A percentile compares a stretch with the other conserved stretches of the same genome.
Conservation (phyloP, 2,329 filamentous ascomycete genomes). For the Fusarium sp. region DNA sequence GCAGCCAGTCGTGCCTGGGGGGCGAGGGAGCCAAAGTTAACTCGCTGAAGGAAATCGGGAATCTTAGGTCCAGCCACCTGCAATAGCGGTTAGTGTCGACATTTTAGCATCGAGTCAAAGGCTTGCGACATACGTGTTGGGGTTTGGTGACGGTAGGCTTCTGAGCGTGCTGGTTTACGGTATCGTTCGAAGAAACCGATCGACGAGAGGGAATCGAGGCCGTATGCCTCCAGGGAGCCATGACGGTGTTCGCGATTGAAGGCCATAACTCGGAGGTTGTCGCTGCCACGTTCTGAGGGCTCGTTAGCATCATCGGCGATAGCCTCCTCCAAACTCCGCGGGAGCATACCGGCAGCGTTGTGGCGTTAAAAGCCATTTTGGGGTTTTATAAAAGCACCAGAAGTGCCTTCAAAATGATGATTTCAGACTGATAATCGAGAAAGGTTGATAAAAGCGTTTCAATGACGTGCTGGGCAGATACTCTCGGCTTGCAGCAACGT, state of each 20-base stretch:
- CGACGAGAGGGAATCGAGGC: slow-evolving; percentile 20
- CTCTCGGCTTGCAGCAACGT: slow-evolving; percentile 21
- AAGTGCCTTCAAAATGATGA: slow-evolving; percentile 16
- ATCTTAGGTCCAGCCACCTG: slow-evolving; percentile 35
- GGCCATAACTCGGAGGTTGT: slow-evolving; percentile 59
- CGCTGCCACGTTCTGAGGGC: slow-evolving; percentile 54
- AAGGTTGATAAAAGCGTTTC: slow-evolving; percentile 28
- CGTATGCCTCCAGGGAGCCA: slow-evolving; percentile 49
- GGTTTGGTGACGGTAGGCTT: slow-evolving; percentile 14
- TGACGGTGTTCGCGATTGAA: slow-evolving; percentile 56
- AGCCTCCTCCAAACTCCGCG: slow-evolving; percentile 6
- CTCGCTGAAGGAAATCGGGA: slow-evolving; percentile 47
- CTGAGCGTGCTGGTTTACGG: slow-evolving; percentile 16
- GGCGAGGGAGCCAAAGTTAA: slow-evolving; percentile 20
- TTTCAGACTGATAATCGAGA: slow-evolving; percentile 19
- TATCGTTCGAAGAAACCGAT: slow-evolving; percentile 18
- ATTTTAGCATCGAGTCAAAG: slow-evolving; percentile 15
- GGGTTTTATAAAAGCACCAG: slow-evolving; percentile 7
- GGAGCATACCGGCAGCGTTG: slow-evolving; percentile 47
- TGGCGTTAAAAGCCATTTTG: slow-evolving; percentile 46
- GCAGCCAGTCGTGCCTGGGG: slow-evolving; percentile 14
- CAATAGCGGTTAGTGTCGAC: slow-evolving; percentile 20
- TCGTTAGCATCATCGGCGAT: slow-evolving; percentile 37
- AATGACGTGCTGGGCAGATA: slow-evolving; percentile 37
- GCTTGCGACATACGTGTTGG: slow-evolving; percentile 33